Base-by-base conservation (phyloP, 1,284 basidiomycete genomes). In the Coniophora puteana region DNA sequence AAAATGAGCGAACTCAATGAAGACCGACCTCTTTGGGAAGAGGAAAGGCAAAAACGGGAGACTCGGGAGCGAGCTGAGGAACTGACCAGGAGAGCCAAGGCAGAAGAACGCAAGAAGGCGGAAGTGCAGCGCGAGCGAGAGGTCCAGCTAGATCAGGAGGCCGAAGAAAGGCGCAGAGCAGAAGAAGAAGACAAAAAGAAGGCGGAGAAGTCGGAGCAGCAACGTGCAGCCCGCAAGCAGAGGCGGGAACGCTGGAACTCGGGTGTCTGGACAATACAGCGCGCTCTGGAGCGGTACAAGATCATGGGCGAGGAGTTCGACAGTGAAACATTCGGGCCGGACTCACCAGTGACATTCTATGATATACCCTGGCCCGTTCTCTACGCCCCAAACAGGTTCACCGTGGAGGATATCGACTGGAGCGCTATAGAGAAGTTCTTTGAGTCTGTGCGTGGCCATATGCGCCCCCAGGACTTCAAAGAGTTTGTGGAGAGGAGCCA, bases 321-420 rank as follows among this genome's bases (percentile, higher is more conserved):
- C 54, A 51, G 58, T 6, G 64, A 73, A 3, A 78, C 72, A 48
- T 86, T 80, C 62, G 63, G 70, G 3, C 44, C 59, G 16, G 65
- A 68, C 17, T 62, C 69, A 13, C 76, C 76, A 4, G 57, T 86
- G 10, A 61, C 68, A 1, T 78, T 80, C 47, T 72, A 77, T 32
- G 70, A 68, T 26, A 67, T 89, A 24, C 85, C 85, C 1, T 89
- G 85, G 86, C 85, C 85, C 3, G 73, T 81, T 14, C 57, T 89
- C 28, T 63, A 67, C 31, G 58, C 70, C 17, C 80, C 80, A 1
- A 55, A 62, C 13, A 52, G 58, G 21, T 72, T 80, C 42, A 66
- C 68, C 5, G 61, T 82, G 2, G 76, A 82, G 51, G 80, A 86
- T 49, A 67, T 88, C 36, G 78, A 80, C 43, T 86, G 80, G 80